Evolutionary conservation across 2,329 filamentous ascomycete species (phyloP), one percentile per base, ranked within the genome.

Genomic region (Ophiostoma piceae): DNA sequence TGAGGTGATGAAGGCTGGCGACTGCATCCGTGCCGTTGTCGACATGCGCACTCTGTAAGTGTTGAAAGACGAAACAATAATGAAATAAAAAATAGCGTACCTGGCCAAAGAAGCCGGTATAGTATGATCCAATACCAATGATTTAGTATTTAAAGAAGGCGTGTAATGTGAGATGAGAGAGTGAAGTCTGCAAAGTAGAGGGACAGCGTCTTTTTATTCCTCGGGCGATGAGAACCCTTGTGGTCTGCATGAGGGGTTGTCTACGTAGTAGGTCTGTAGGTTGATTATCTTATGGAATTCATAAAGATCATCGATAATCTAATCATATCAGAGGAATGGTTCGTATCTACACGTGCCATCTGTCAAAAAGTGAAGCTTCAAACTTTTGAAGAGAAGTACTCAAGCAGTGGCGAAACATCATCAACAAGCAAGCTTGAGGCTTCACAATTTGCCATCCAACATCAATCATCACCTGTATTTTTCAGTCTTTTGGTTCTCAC

Each of bases 11-110:
- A 96, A 97, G 85, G 86, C 88, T 72, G 95, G 95, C 71, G 94
- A 98, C 81, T 99, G 95, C 82, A 97, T 99, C 77, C 92, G 95
- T 74, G 96, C 92, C 75, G 95, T 98, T 11, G 91, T 97, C 69
- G 88, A 86, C 75, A 88, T 88, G 85, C 78, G 37, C 71, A 68
- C n/a, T 2, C 65, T 66, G 39, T 66, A 66, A 47, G 12, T 11
- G 12, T 12, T 4, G 12, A 41, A 41, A 26, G n/a, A 57, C 9
- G 14, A 12, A 19, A 65, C 35, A 37, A 39, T 19, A 22, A 29
- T 12, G 19, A 65, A 65, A 35, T n/a, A 12, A 22, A 22, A 35
- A 65, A 64, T 39, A 64, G 60, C 57, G 9, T 37, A 57, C 51
- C 51, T 57, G 6, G 6, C 8, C 51, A 57, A 22, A 51, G 47